phyloP scores from a whole-genome alignment of 2,329 filamentous ascomycete genomes.

The Westerdykella ornata region DNA sequence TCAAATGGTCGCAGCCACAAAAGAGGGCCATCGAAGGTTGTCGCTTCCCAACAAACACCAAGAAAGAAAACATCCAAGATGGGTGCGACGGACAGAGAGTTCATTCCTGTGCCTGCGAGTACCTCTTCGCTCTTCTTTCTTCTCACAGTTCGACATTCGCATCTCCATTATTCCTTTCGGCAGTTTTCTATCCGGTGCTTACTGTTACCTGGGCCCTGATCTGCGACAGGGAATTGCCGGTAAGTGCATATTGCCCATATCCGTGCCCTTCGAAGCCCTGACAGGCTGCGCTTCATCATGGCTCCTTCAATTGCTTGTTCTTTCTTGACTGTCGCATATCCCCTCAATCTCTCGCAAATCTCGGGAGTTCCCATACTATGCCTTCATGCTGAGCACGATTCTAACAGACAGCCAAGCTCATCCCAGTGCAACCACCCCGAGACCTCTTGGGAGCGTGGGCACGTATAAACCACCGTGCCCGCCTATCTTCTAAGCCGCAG shows the following conservation, averaged over 20 bases:
- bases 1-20: constrained; percentile 10
- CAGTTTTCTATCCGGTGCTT: not conserved
- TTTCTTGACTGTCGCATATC: constrained; percentile 28
- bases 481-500: constrained; percentile 14
- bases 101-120: too few relatives aligned
- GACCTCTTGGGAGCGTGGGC: not conserved
- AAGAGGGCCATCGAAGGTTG: too few relatives aligned
- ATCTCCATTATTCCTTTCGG: too few relatives aligned
- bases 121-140: too few relatives aligned
- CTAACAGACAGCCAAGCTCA: constrained; percentile 13
- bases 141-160: too few relatives aligned
- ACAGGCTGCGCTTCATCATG: constrained; percentile 25
- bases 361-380: constrained; percentile 11
- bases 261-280: constrained; percentile 7
- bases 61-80: too few relatives aligned
- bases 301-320: constrained; percentile 12
- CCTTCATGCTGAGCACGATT: constrained; percentile 21
- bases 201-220: not conserved
- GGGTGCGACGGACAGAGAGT: too few relatives aligned
- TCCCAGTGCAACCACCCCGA: not conserved
- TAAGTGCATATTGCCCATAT: constrained; percentile 4
- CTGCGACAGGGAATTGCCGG: constrained; percentile 2
- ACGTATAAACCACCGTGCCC: constrained; percentile 18
- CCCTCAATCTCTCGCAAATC: constrained; percentile 12
- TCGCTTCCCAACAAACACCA: too few relatives aligned